phyloP scores from a whole-genome alignment of 768 basidiomycete genomes.

The Scleroderma bovista region DNA sequence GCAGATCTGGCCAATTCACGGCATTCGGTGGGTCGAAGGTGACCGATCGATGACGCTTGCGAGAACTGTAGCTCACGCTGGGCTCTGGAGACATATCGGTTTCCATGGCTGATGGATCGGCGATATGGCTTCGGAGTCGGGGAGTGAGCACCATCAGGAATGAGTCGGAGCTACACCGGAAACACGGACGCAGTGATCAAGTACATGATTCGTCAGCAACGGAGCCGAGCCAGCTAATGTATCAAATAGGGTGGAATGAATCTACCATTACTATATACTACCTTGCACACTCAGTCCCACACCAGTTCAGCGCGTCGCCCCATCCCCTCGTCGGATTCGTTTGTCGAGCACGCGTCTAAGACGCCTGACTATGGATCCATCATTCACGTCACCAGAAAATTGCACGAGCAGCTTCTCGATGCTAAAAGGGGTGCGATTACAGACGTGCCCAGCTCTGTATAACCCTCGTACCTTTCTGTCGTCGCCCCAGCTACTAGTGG shows the following conservation, averaged over 20 bases:
- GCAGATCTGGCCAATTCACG: constrained; percentile 39
- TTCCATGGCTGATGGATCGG: constrained; percentile 30
- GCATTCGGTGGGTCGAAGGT: constrained; percentile 19
- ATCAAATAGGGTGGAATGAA: too few relatives aligned
- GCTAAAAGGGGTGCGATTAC: constrained; percentile 25
- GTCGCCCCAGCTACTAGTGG: constrained; percentile 48
- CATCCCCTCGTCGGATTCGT: constrained; percentile 13
- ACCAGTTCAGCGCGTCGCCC: background rate
- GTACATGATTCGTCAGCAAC: background rate
- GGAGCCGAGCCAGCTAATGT: too few relatives aligned
- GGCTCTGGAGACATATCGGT: constrained; percentile 22
- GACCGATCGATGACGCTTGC: constrained; percentile 36
- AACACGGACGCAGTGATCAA: background rate
- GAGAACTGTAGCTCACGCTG: constrained; percentile 18
- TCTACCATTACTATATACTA: too few relatives aligned
- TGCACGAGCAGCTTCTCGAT: constrained; percentile 40
- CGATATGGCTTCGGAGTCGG: constrained; percentile 30
- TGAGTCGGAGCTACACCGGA: constrained; percentile 2
- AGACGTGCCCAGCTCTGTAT: background rate
- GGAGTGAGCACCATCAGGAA: constrained; percentile 31
- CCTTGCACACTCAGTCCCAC: background rate
- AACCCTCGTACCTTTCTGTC: constrained; percentile 38
- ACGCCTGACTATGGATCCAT: constrained; percentile 28
- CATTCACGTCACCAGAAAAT: constrained; percentile 36
- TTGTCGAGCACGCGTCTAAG: constrained; percentile 36